Evolutionary conservation across 2,329 filamentous ascomycete species (phyloP).

Genomic region (Microsporum canis): DNA sequence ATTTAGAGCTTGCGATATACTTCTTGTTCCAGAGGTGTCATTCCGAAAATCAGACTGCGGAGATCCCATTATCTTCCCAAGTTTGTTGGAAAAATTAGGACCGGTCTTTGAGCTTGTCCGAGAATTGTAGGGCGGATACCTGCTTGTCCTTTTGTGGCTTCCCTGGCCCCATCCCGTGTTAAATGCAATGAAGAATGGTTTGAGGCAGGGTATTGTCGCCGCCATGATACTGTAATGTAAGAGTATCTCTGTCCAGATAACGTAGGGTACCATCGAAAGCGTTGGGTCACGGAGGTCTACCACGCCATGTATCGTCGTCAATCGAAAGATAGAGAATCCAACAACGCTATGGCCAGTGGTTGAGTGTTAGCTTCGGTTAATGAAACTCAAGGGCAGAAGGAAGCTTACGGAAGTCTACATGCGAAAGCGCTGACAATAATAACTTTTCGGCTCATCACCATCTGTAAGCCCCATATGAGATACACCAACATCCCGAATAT

Average conservation of each 20-base stretch:
- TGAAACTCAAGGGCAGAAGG: neutral
- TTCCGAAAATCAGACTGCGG: neutral
- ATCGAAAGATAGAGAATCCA: neutral
- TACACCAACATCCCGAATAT: slow-evolving; percentile 24
- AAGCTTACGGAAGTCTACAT: slow-evolving; percentile 24
- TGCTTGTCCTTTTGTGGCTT: slow-evolving; percentile 9
- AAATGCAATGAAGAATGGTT: slow-evolving; percentile 12
- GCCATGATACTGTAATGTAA: slow-evolving; percentile 33
- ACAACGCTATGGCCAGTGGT: neutral
- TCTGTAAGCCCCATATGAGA: slow-evolving; percentile 30
- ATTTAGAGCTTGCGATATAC: neutral
- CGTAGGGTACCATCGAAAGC: slow-evolving; percentile 23
- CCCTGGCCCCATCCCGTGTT: slow-evolving; percentile 9
- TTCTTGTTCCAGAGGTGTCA: neutral
- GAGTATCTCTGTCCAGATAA: slow-evolving; percentile 29
- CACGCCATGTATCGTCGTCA: slow-evolving; percentile 17
- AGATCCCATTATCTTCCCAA: neutral
- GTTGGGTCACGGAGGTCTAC: slow-evolving; percentile 21
- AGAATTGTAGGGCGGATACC: slow-evolving; percentile 1
- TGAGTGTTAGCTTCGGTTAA: neutral
- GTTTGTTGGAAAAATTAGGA: neutral
- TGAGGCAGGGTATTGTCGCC: slow-evolving; percentile 30
- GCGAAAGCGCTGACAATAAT: slow-evolving; percentile 30
- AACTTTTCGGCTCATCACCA: slow-evolving; percentile 24
- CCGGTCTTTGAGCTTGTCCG: neutral